Evolutionary conservation across 768 basidiomycete species (phyloP).

Genomic region (Tubosaeta sp.): DNA sequence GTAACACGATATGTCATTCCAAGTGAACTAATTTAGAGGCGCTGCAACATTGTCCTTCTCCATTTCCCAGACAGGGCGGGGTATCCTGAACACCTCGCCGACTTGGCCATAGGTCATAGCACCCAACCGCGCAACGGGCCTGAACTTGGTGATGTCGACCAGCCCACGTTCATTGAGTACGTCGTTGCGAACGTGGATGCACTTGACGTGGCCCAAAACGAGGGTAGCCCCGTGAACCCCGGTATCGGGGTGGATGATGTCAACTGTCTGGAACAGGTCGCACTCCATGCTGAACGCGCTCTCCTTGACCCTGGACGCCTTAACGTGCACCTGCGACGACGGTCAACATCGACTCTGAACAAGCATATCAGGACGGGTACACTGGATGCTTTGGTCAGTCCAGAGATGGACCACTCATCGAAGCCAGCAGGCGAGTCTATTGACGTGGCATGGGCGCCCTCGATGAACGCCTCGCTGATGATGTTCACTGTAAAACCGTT

Average conservation of each 20-base stretch:
- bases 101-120: conserved; percentile 35
- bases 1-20: background rate
- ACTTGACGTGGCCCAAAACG: conserved; percentile 38
- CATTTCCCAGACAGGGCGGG: conserved; percentile 19
- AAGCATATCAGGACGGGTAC: background rate
- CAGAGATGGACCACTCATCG: conserved; percentile 40
- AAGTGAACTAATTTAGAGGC: conserved; percentile 3
- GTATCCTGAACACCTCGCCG: conserved; percentile 27
- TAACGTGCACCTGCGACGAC: conserved; percentile 31
- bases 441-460: conserved; percentile 36
- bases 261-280: conserved; percentile 31
- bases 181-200: conserved; percentile 42
- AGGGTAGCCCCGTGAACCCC: conserved; percentile 28
- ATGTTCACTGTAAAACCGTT: conserved; percentile 53
- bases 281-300: conserved; percentile 49
- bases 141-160: conserved; percentile 34
- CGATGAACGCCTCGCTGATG: conserved; percentile 48
- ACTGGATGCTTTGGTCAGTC: conserved; percentile 36
- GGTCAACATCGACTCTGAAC: background rate
- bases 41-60: conserved; percentile 12
- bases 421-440: conserved; percentile 36
- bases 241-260: conserved; percentile 33
- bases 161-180: conserved; percentile 34
- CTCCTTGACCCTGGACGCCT: conserved; percentile 39
- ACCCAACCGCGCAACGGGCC: conserved; percentile 36